Conservation (phyloP, 2,329 filamentous ascomycete genomes). For the Aspergillus pseudoterreus region DNA sequence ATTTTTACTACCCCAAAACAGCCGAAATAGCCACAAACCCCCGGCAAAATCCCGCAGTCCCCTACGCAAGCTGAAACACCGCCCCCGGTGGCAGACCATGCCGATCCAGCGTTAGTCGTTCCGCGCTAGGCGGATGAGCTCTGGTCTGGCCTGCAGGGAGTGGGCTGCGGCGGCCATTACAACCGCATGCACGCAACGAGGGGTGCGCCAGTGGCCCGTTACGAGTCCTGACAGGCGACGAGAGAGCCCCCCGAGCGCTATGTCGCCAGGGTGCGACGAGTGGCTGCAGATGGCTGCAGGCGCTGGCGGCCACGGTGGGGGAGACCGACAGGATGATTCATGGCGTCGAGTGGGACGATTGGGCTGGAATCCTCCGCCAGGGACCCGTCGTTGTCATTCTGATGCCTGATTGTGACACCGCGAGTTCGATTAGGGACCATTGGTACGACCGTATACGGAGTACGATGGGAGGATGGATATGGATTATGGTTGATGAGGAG, state of each 20-base stretch:
- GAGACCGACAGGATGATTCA: not conserved
- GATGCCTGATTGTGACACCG: not conserved
- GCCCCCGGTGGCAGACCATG: not conserved
- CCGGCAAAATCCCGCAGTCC: too few relatives aligned
- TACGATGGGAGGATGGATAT: too few relatives aligned
- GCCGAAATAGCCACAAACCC: too few relatives aligned
- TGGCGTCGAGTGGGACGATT: not conserved
- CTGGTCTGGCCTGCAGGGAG: not conserved
- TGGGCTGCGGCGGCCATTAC: too few relatives aligned
- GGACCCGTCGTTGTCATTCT: not conserved
- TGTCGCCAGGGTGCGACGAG: not conserved
- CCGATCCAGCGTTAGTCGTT: not conserved
- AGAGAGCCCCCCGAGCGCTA: not conserved
- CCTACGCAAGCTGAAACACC: not conserved
- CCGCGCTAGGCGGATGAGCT: not conserved
- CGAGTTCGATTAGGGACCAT: too few relatives aligned
- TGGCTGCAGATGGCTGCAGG: slow-evolving; percentile 1
- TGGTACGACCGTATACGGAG: not conserved
- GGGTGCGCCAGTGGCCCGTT: not conserved
- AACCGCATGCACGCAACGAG: too few relatives aligned
- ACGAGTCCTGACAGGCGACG: not conserved
- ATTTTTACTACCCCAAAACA: too few relatives aligned
- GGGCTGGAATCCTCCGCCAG: not conserved
- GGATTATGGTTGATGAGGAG: too few relatives aligned
- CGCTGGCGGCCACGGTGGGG: not conserved